Evolutionary conservation across 1,284 basidiomycete genomes (phyloP), one percentile per base, ranked within the genome.

Genomic region (Trichosporon sp.): DNA sequence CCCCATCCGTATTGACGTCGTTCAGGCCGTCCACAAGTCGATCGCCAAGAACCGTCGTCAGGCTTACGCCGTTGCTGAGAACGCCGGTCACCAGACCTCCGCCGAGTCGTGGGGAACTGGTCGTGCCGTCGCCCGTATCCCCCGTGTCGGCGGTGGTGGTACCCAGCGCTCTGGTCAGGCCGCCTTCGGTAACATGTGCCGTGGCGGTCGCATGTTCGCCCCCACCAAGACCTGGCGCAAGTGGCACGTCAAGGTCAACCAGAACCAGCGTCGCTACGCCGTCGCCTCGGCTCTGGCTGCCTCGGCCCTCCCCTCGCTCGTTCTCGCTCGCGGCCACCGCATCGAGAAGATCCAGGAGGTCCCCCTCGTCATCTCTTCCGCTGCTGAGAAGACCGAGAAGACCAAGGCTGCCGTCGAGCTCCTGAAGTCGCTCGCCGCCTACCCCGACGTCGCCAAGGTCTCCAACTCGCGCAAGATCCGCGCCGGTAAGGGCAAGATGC

Each of bases 111-210:
- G 96, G 96, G 96, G 96, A 88, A 99, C 96, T 79, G 96, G 96
- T 92, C 95, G 97, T 88, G 97, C 97, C 80, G 96, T 99, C 77
- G 97, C 96, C 66, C 96, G 96, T 96, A 99, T 99, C 85, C 97
- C 97, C 86, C 96, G 97, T 94, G 96, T 99, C 76, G 94, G 94
- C 84, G 96, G 97, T 86, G 92, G 94, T 85, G 97, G 96, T 87
- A 99, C 97, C 78, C 94, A 96, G 88, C 93, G 97, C 80, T 96
- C 96, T 75, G 96, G 96, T 75, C 95, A 97, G 89, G 97, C 94
- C 84, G 96, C 96, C 56, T 98, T 99, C 88, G 97, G 96, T 85
- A 97, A 98, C 91, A 97, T 98, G 95, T 97, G 94, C 88, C 92
- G 95, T 86, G 96, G 96, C 84, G 97, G 96, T 89, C 95, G 96